Base-by-base conservation (phyloP, 345 rosid genomes). In the Euclidium syriacum region DNA sequence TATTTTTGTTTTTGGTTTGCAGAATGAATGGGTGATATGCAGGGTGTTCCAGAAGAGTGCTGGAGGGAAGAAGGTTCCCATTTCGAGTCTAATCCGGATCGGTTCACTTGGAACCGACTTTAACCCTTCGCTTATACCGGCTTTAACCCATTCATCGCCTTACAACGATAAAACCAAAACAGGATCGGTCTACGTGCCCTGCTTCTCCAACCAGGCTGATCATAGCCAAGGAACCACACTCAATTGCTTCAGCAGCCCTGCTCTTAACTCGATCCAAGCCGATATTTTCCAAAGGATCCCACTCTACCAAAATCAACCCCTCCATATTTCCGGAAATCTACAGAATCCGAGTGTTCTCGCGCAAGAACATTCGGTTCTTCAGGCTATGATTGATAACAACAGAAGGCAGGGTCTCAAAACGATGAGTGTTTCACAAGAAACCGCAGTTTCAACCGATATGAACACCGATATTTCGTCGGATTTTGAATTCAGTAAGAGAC, bases 11-110 rank as follows among this genome's bases (percentile, higher is more conserved):
- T 2, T 46, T 26, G 49, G 15, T 34, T n/a, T 67, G 71, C 58
- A 89, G 98, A 89, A 85, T 68, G 98, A 92, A 54, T 92, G 96
- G 94, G 96, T 92, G 68, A 83, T 92, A 54, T 83, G 89, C 53
- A 77, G 98, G 84, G 86, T 92, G 39, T 89, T 92, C 38, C 85
- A 90, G 33, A 92, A 92, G 84, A 79, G 72, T 65, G 73, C 59
- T 1, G 95, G 82, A 26, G 97, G 88, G 29, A 84, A 85, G 79
- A 92, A 84, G 73, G 79, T 56, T 9, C 88, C 81, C 7, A 74
- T 89, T 27, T 78, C 97, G 4, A 87, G 86, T 8, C 68, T 86
- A 3, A 67, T 73, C 41, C 65, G 80, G 22, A 39, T 74, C 22
- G 76, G 77, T 17, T 72, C 88, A 2, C 65, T 68, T 7, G 79